Conservation (phyloP, 108 stramenopile species). For the Chaetoceros tenuissimus region DNA sequence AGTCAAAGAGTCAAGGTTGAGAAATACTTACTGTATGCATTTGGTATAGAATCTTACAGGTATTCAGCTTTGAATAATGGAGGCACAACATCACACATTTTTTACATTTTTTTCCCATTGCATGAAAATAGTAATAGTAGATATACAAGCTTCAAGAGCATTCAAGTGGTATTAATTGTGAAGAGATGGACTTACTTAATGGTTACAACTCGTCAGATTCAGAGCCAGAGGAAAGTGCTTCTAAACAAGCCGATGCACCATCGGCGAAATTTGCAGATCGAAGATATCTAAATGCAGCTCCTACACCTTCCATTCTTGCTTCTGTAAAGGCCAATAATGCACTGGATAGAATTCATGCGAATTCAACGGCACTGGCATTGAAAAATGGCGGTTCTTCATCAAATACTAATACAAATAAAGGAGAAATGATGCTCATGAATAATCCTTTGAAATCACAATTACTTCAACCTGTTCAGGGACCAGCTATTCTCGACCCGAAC, state of each 20-base stretch:
- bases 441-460: constrained; percentile 19
- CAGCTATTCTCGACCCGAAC: constrained; percentile 23
- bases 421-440: constrained; percentile 14
- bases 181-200: not conserved
- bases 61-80: no score
- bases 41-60: no score
- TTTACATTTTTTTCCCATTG: no score
- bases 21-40: no score
- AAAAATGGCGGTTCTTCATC: constrained; percentile 5
- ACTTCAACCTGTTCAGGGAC: constrained; percentile 47
- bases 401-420: constrained; percentile 2
- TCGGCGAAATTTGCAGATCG: not conserved
- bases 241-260: not conserved
- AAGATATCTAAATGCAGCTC: not conserved
- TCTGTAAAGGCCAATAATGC: not conserved
- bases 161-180: no score
- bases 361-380: not conserved
- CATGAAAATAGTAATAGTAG: no score
- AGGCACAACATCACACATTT: no score
- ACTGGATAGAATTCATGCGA: not conserved
- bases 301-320: not conserved
- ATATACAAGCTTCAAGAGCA: no score
- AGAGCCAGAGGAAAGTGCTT: not conserved
- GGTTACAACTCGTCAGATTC: not conserved
- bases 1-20: no score